Conservation (phyloP, 2,329 filamentous ascomycete species). For the Bipolaris sorokiniana region DNA sequence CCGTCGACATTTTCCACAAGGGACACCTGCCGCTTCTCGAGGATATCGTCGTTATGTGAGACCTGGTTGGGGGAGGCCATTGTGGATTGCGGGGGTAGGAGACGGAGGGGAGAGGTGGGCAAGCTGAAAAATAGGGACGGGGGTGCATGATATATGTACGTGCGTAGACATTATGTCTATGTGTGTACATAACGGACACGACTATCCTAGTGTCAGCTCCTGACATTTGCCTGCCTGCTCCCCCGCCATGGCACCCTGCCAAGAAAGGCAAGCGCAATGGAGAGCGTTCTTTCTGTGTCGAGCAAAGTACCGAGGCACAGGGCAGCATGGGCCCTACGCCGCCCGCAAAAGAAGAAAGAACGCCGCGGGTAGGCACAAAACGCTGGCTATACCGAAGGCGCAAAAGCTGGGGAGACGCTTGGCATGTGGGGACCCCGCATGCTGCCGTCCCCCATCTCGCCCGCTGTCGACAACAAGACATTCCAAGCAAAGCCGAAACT, state of each 20-base stretch:
- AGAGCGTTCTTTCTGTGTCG: not conserved
- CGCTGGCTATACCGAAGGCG: constrained; percentile 12
- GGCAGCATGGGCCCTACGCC: constrained; percentile 3
- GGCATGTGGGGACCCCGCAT: constrained; percentile 41
- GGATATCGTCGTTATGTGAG: constrained; percentile 30
- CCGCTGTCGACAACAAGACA: constrained; percentile 21
- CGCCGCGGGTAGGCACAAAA: constrained; percentile 16
- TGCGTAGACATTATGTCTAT: too few relatives aligned
- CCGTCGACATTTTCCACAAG: constrained; percentile 36
- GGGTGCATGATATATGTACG: constrained; percentile 6
- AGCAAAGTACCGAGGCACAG: constrained; percentile 37
- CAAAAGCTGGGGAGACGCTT: constrained; percentile 31
- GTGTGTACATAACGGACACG: too few relatives aligned
- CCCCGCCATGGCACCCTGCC: constrained; percentile 19
- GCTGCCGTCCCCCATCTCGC: constrained; percentile 15
- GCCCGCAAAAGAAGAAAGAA: constrained; percentile 4
- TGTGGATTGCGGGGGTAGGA: constrained; percentile 1
- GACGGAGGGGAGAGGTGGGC: constrained; percentile 5
- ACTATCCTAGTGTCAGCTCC: not conserved
- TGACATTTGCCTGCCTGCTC: not conserved
- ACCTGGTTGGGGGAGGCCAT: constrained; percentile 14
- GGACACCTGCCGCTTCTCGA: constrained; percentile 31
- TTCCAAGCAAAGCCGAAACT: constrained; percentile 13
- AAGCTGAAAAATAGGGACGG: not conserved
- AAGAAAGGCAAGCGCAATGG: constrained; percentile 1